These are phyloP conservation scores for Citrus medica DNA, from an alignment of 345 rosid genomes.

Conservation along the genomic window DNA sequence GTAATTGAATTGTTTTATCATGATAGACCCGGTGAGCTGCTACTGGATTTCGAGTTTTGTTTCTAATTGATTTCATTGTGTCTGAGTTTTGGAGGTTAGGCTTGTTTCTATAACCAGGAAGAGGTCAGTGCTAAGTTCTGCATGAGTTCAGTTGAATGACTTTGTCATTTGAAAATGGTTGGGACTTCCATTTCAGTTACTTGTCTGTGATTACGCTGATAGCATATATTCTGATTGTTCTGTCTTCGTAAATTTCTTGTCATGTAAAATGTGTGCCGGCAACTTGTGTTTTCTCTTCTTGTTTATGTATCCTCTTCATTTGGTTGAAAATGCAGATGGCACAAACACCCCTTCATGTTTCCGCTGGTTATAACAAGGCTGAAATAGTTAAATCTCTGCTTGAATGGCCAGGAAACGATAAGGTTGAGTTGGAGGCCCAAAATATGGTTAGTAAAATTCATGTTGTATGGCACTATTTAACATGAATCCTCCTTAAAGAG, in stretches of 20 bases:
- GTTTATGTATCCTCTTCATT: conserved; percentile 5
- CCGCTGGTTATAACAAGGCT: conserved; percentile 77
- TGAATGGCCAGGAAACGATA: conserved; percentile 64
- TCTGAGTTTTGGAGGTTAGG: not conserved
- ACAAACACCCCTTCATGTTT: conserved; percentile 94
- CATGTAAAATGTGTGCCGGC: not conserved
- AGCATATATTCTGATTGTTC: not conserved
- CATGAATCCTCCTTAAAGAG: not conserved
- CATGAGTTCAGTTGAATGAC: not conserved
- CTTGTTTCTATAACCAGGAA: not conserved
- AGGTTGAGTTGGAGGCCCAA: conserved; percentile 80
- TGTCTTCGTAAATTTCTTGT: not conserved
- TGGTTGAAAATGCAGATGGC: conserved; percentile 66
- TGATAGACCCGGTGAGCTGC: not conserved
- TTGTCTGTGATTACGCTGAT: not conserved
- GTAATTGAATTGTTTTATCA: not conserved
- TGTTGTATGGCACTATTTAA: not conserved
- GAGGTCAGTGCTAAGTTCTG: too few species aligned
- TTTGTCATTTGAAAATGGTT: not conserved
- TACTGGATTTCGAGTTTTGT: not conserved
- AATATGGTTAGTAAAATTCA: conserved; percentile 53
- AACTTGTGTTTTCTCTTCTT: not conserved
- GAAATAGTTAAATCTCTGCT: conserved; percentile 75
- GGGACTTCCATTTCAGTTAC: not conserved
- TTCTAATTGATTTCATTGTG: not conserved